These are phyloP conservation scores for Rosellinia necatrix DNA, from an alignment of 2,329 filamentous ascomycete genomes.

Conservation along the genomic window DNA sequence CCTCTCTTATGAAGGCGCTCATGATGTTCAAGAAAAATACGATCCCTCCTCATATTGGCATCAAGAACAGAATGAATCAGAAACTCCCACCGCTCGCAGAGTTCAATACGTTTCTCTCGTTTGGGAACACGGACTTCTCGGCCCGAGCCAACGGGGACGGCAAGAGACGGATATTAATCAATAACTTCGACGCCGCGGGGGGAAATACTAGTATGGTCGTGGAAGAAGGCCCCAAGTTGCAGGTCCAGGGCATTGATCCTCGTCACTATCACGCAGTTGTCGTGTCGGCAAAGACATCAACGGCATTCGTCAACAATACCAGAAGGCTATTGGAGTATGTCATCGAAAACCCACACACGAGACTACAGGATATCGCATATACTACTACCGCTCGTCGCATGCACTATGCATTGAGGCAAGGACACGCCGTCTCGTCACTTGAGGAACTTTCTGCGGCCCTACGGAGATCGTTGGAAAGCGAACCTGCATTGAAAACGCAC, in stretches of 20 bases:
- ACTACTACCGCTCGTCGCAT: slow-evolving; percentile 66
- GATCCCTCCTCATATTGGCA: slow-evolving; percentile 33
- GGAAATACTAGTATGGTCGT: slow-evolving; percentile 47
- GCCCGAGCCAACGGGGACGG: slow-evolving; percentile 42
- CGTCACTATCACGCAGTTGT: slow-evolving; percentile 55
- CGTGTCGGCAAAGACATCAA: slow-evolving; percentile 51
- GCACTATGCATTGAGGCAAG: slow-evolving; percentile 59
- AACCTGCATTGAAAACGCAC: slow-evolving; percentile 47
- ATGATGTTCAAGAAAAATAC: slow-evolving; percentile 27
- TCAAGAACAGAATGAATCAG: slow-evolving; percentile 48
- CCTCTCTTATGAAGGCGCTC: slow-evolving; percentile 26
- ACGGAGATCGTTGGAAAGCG: slow-evolving; percentile 38
- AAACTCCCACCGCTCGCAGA: slow-evolving; percentile 18
- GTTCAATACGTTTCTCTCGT: no score
- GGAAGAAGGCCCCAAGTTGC: slow-evolving; percentile 26
- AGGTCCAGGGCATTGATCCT: not conserved
- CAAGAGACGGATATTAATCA: slow-evolving; percentile 45
- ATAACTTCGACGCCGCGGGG: slow-evolving; percentile 51
- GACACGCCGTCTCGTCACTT: slow-evolving; percentile 45
- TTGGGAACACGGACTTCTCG: slow-evolving; percentile 47
- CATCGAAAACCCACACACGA: not conserved
- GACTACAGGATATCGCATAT: slow-evolving; percentile 54
- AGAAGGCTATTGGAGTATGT: not conserved
- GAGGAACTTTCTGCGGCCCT: slow-evolving; percentile 45
- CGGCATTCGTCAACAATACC: not conserved